Conservation (phyloP, 1,284 basidiomycete genomes). For the Malassezia restricta region DNA sequence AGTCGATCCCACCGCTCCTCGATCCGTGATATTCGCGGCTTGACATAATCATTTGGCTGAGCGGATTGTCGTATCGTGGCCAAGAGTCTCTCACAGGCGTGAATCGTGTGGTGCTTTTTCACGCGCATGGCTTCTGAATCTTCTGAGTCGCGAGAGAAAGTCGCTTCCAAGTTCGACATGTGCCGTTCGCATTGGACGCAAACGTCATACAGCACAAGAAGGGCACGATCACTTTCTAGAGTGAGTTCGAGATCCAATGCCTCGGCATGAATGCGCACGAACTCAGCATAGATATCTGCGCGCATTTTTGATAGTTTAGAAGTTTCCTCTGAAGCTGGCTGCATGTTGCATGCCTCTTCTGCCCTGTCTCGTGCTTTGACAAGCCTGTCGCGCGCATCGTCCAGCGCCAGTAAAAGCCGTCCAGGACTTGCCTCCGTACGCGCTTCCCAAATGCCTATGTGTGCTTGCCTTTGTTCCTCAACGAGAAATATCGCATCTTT, state of each 20-base stretch:
- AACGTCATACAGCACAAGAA: conserved; percentile 3
- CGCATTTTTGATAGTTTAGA: not conserved
- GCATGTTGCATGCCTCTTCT: not conserved
- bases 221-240: conserved; percentile 4
- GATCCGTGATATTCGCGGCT: not conserved
- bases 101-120: not conserved
- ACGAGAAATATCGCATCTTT: conserved; percentile 7
- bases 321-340: not conserved
- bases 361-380: not conserved
- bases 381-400: conserved; percentile 6
- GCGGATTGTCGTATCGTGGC: not conserved
- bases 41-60: not conserved
- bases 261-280: not conserved
- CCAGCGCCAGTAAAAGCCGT: not conserved
- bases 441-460: conserved; percentile 3
- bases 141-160: not conserved
- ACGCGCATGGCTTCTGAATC: not conserved
- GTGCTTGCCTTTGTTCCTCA: conserved; percentile 6
- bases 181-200: conserved; percentile 6
- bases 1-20: not conserved
- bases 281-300: not conserved
- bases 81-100: not conserved
- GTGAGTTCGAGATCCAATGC: not conserved
- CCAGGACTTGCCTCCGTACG: not conserved
- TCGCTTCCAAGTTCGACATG: not conserved